phyloP scores from a whole-genome alignment of 805 yeast species.

The Starmerella stellata region DNA sequence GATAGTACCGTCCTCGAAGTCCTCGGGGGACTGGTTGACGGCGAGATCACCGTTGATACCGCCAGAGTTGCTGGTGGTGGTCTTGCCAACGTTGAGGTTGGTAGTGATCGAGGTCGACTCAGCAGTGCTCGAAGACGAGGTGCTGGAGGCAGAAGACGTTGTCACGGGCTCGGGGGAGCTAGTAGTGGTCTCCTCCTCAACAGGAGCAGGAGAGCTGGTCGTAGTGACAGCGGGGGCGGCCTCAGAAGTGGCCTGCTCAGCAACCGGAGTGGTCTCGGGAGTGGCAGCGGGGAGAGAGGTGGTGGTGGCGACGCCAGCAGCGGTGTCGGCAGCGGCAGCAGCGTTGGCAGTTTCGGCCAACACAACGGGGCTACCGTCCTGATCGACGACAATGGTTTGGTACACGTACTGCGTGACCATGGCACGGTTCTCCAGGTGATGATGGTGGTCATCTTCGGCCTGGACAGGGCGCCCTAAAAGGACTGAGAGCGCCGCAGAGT shows the following conservation, averaged over 20 bases:
- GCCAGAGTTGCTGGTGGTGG: slow-evolving; percentile 24
- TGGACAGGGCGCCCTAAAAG: slow-evolving; percentile 22
- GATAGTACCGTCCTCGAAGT: slow-evolving; percentile 56
- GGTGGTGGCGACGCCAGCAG: slow-evolving; percentile 21
- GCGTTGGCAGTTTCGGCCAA: slow-evolving; percentile 26
- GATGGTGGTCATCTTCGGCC: slow-evolving; percentile 31
- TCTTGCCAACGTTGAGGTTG: slow-evolving; percentile 22
- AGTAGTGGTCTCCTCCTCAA: slow-evolving; percentile 11
- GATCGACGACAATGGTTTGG: slow-evolving; percentile 29
- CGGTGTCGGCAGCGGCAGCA: slow-evolving; percentile 1
- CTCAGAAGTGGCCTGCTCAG: background rate
- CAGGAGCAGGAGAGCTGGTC: slow-evolving; percentile 19
- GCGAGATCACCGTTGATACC: slow-evolving; percentile 37
- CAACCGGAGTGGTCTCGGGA: slow-evolving; percentile 12
- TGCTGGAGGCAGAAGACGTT: slow-evolving; percentile 21
- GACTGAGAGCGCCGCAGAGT: slow-evolving; percentile 13
- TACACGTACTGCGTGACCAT: slow-evolving; percentile 31
- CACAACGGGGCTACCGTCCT: slow-evolving; percentile 23
- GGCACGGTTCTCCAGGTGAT: slow-evolving; percentile 38
- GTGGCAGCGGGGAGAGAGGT: slow-evolving; percentile 20
- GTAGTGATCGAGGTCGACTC: slow-evolving; percentile 21
- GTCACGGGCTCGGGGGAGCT: slow-evolving; percentile 18
- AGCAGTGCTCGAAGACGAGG: slow-evolving; percentile 21
- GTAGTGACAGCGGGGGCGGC: slow-evolving; percentile 17
- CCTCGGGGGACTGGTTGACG: slow-evolving; percentile 38